Percentiles rank a stretch among this genome's conserved stretches.
phyloP scores from a whole-genome alignment of 2,329 filamentous ascomycete genomes.

The Microcyclospora pomicola region DNA sequence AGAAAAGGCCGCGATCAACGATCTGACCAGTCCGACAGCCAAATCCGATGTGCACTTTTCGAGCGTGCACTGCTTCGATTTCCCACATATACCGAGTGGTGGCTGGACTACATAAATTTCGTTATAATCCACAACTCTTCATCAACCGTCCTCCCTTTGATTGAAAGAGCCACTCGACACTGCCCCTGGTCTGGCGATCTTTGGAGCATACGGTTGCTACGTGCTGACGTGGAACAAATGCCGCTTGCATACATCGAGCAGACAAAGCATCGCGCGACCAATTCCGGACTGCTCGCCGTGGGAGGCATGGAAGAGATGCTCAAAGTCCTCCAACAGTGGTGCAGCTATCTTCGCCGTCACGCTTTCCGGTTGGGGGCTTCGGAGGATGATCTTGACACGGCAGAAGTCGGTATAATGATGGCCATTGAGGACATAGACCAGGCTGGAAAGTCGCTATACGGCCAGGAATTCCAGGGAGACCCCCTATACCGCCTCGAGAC shows the following conservation, averaged over 20 bases:
- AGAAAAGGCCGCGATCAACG: conserved; percentile 12
- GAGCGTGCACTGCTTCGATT: conserved; percentile 64
- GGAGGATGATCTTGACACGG: conserved; percentile 69
- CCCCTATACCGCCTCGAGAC: conserved; percentile 77
- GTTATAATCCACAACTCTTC: conserved; percentile 32
- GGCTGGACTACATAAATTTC: conserved; percentile 74
- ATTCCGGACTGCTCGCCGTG: conserved; percentile 68
- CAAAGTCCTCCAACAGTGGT: conserved; percentile 89
- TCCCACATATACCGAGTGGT: conserved; percentile 58
- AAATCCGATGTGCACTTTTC: conserved; percentile 51
- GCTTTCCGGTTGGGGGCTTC: conserved; percentile 63
- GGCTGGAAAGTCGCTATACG: conserved; percentile 65
- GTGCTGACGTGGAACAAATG: conserved; percentile 63
- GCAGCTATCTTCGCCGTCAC: conserved; percentile 75
- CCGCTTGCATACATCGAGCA: conserved; percentile 70
- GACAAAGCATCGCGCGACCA: conserved; percentile 86
- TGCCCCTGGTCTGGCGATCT: conserved; percentile 85
- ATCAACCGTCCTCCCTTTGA: conserved; percentile 46
- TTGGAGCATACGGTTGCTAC: conserved; percentile 81
- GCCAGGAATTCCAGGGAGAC: conserved; percentile 67
- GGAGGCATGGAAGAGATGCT: conserved; percentile 78
- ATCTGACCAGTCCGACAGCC: conserved; percentile 32
- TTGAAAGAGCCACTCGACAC: conserved; percentile 73
- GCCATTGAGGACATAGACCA: conserved; percentile 74
- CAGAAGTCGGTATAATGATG: conserved; percentile 75